Conservation (phyloP, 345 rosid species). For the sweet orange (Citrus sinensis) region DVS_A1.0 CM039163.1:46073501-46074000, state of each 20-base stretch:
- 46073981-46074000: slow-evolving; percentile 1
- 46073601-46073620: slow-evolving; percentile 14
- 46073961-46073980: background rate
- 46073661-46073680: background rate
- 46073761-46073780: slow-evolving; percentile 70
- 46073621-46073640: background rate
- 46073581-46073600: slow-evolving; percentile 74
- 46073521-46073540: slow-evolving; percentile 67
- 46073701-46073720: slow-evolving; percentile 58
- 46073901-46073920: background rate
- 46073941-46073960: background rate
- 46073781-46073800: slow-evolving; percentile 87
- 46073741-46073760: slow-evolving; percentile 92
- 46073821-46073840: slow-evolving; percentile 96
- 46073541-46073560: slow-evolving; percentile 86
- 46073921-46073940: background rate
- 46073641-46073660: background rate
- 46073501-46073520: slow-evolving; percentile 78
- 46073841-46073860: slow-evolving; percentile 92
- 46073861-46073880: slow-evolving; percentile 88
- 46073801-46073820: slow-evolving; percentile 93
- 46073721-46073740: slow-evolving; percentile 81
- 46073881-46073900: slow-evolving; percentile 6
- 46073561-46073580: slow-evolving; percentile 86
- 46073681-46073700: background rate